Percentiles rank a stretch among this genome's conserved stretches.
Conservation (phyloP, 176 grass and related monocot species). For the Urochloa ruziziensis region DNA sequence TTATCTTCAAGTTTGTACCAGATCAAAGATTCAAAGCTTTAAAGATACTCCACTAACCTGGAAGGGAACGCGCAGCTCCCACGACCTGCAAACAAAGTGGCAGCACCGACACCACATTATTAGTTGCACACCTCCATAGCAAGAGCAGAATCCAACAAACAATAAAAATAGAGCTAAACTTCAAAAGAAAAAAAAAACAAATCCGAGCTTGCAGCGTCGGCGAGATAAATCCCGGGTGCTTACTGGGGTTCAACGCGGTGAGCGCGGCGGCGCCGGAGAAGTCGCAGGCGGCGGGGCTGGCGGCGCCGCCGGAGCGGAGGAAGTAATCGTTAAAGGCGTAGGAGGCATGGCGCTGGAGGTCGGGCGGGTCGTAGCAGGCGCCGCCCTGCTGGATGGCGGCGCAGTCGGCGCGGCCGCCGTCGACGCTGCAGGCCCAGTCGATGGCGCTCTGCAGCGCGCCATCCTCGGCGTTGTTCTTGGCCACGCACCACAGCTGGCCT, state of each 20-base stretch:
- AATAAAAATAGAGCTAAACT: not conserved
- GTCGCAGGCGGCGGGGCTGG: conserved; percentile 48
- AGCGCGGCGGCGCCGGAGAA: conserved; percentile 77
- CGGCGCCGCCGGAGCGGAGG: conserved; percentile 48
- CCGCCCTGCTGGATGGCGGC: conserved; percentile 62
- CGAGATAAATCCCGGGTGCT: not conserved
- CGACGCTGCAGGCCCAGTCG: conserved; percentile 63
- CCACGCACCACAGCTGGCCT: conserved; percentile 72
- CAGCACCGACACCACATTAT: not conserved
- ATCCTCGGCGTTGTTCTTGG: conserved; percentile 79
- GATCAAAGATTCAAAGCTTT: not conserved
- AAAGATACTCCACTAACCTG: conserved; percentile 43
- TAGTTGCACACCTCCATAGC: not conserved
- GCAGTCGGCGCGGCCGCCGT: conserved; percentile 55
- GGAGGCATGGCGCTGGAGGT: conserved; percentile 62
- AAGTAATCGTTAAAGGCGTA: conserved; percentile 83
- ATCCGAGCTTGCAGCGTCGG: not conserved
- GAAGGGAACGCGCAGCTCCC: conserved; percentile 60
- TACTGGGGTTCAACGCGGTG: conserved; percentile 67
- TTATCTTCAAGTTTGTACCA: not conserved
- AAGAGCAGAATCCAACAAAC: not conserved
- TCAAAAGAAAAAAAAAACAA: not conserved
- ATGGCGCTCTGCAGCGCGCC: conserved; percentile 58
- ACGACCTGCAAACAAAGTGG: conserved; percentile 37
- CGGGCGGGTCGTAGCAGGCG: conserved; percentile 54